Evolutionary conservation across 257 asterid species (phyloP).

Genomic region (Henckelia pumila): DNA sequence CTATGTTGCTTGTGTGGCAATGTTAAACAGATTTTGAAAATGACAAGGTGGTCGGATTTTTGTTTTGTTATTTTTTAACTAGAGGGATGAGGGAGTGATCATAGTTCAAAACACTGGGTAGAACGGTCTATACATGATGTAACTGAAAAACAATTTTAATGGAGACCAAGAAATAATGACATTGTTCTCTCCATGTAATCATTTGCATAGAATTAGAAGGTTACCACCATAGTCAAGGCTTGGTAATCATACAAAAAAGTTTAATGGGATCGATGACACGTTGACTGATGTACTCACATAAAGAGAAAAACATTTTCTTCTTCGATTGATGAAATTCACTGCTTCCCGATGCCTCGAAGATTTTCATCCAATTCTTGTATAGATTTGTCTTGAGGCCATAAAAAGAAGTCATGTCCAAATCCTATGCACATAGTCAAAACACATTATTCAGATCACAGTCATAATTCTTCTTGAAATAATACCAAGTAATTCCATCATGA

Average conservation of each 20-base stretch:
- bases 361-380: slow-evolving; percentile 74
- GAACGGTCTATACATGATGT: too few relatives aligned
- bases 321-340: slow-evolving; percentile 62
- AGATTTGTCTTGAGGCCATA: slow-evolving; percentile 64
- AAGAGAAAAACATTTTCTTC: too few relatives aligned
- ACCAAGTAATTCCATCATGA: neutral
- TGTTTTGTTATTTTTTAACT: too few relatives aligned
- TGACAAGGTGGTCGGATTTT: too few relatives aligned
- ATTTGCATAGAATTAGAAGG: slow-evolving; percentile 10
- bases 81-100: too few relatives aligned
- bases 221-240: slow-evolving; percentile 1
- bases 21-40: too few relatives aligned
- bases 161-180: neutral
- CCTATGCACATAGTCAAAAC: slow-evolving; percentile 41
- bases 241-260: slow-evolving; percentile 9
- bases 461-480: neutral
- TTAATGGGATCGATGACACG: slow-evolving; percentile 17
- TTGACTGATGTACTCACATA: slow-evolving; percentile 56
- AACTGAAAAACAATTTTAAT: too few relatives aligned
- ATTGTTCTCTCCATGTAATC: neutral
- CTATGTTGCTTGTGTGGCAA: too few relatives aligned
- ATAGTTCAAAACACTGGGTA: too few relatives aligned
- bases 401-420: slow-evolving; percentile 33
- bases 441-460: neutral
- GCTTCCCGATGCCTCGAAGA: slow-evolving; percentile 54